These are phyloP conservation scores for Eimeria falciformis DNA, from an alignment of 169 alveolate genomes.

Conservation along the genomic window DNA sequence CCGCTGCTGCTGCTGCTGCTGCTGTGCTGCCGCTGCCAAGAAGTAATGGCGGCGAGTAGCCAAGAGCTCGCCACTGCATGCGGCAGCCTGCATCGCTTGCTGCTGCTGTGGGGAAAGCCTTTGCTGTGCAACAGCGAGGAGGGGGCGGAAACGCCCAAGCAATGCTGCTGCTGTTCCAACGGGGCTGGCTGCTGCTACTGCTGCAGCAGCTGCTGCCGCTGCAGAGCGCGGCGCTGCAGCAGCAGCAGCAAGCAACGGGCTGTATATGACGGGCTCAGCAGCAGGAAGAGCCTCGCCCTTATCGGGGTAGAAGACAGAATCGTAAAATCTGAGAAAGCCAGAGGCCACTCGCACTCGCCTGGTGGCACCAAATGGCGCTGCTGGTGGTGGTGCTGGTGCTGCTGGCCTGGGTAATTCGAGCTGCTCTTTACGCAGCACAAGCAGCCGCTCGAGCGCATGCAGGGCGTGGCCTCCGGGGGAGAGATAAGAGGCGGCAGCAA, in stretches of 20 bases:
- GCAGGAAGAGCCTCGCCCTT: neutral
- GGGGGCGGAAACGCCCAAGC: conserved; percentile 24
- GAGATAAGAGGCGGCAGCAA: conserved; percentile 21
- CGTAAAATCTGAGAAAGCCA: neutral
- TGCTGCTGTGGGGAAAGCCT: conserved; percentile 2
- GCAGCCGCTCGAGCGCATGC: conserved; percentile 49
- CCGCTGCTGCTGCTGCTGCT: conserved; percentile 21
- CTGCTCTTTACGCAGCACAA: conserved; percentile 20
- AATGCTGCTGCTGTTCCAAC: neutral
- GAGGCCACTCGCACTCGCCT: neutral
- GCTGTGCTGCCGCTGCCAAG: conserved; percentile 27
- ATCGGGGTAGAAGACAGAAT: neutral
- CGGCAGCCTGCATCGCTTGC: conserved; percentile 14
- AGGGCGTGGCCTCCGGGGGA: conserved; percentile 28
- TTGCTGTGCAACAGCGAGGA: neutral
- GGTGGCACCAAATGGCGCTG: neutral
- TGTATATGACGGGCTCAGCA: conserved; percentile 22
- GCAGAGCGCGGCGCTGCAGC: conserved; percentile 47
- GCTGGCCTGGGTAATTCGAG: neutral
- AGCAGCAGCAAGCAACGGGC: conserved; percentile 24
- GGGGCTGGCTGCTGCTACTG: conserved; percentile 25
- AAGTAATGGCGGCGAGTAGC: conserved; percentile 22
- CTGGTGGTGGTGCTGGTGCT: conserved; percentile 19
- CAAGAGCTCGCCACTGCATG: conserved; percentile 33
- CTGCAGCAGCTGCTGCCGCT: conserved; percentile 37